These are phyloP conservation scores for Gentiana macrophylla DNA, from an alignment of 257 asterid species.

Conservation along the genomic window DNA sequence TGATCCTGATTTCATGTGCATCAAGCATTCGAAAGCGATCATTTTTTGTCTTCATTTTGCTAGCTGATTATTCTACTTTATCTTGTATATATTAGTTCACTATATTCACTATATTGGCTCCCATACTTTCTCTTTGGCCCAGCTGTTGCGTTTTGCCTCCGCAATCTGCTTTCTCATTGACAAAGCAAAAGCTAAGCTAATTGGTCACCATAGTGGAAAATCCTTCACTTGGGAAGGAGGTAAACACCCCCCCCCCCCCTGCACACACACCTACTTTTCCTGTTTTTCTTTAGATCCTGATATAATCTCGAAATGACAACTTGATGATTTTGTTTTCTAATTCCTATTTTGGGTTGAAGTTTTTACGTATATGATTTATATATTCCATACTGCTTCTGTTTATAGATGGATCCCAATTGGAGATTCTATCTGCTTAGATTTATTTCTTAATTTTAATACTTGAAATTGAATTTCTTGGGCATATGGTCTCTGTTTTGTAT, in stretches of 20 bases:
- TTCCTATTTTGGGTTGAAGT: neutral
- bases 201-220: constrained; percentile 41
- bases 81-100: constrained; percentile 11
- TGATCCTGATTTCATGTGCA: constrained; percentile 11
- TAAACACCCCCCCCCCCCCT: constrained; percentile 6
- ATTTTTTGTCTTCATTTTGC: constrained; percentile 23
- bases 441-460: neutral
- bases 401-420: too few relatives aligned
- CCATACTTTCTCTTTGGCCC: constrained; percentile 24
- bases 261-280: constrained; percentile 1
- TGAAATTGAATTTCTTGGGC: constrained; percentile 7
- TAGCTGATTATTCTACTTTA: constrained; percentile 18
- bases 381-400: too few relatives aligned
- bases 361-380: too few relatives aligned
- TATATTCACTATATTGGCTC: constrained; percentile 20
- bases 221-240: constrained; percentile 29
- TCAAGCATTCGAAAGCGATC: constrained; percentile 3
- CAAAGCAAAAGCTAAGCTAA: constrained; percentile 12
- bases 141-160: constrained; percentile 19
- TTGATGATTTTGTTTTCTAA: constrained; percentile 6
- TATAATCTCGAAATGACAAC: constrained; percentile 3
- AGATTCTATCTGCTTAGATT: constrained; percentile 4
- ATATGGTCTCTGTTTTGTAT: constrained; percentile 6
- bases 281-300: constrained; percentile 4
- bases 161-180: constrained; percentile 17